Evolutionary conservation across 129 eudicot species (phyloP).

Genomic region (Kitagawia praeruptora): DNA sequence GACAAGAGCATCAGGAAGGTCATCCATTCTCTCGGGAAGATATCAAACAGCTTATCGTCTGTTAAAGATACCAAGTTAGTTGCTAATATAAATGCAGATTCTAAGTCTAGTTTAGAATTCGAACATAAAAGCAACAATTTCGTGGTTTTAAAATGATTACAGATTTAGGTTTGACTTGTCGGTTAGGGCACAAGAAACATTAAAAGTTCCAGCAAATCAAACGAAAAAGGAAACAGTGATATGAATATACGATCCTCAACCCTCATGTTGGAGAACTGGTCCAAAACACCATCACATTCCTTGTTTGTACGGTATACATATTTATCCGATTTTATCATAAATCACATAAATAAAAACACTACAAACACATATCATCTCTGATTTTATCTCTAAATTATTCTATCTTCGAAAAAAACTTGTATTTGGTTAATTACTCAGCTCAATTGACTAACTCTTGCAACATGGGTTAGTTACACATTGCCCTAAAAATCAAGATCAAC

Average conservation of each 20-base stretch:
- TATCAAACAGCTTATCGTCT: slow-evolving; percentile 21
- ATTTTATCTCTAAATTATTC: background rate
- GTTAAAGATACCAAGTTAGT: background rate
- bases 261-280: background rate
- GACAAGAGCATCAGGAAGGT: slow-evolving; percentile 73
- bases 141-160: background rate
- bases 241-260: background rate
- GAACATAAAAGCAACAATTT: background rate
- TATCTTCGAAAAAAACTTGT: background rate
- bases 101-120: background rate
- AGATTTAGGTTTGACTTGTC: background rate
- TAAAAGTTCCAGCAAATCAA: background rate
- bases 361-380: background rate
- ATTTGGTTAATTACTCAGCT: background rate
- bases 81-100: background rate
- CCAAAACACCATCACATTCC: background rate
- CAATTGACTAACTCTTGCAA: background rate
- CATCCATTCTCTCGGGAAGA: slow-evolving; percentile 49
- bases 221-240: background rate
- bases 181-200: background rate
- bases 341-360: no score
- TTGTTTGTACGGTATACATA: background rate
- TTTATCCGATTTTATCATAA: no score
- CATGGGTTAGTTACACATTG: background rate
- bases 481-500: background rate